Evolutionary conservation across 805 yeast genomes (phyloP), one percentile per base, ranked within the genome.

Genomic region (Cephaloascus albidus): DNA sequence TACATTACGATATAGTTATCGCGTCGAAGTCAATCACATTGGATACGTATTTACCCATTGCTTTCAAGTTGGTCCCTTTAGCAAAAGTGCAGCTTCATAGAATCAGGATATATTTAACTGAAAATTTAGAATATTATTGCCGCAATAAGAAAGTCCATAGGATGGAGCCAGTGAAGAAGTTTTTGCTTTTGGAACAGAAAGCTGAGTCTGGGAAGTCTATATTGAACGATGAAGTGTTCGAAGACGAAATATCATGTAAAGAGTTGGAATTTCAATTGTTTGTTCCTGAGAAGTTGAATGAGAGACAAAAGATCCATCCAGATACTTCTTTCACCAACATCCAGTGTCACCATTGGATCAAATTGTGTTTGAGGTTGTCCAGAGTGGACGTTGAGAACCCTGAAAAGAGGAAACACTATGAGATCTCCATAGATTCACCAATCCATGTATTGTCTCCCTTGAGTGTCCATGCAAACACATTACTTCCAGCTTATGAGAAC

Each of bases 261-360:
- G 95, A 88, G 55, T 74, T 86, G 45, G 95, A 87, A 51, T 85
- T 86, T 54, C 87, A 85, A 58, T 76, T 88, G n/a, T 83, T 72
- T 46, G 81, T 93, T 18, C 97, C 97, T 2, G 77, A 78, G 44
- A 63, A 64, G 38, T 65, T 86, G 42, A 72, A 72, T 38, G 74
- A 72, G 18, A 72, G 72, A 36, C 71, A 68, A 39, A 68, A 64
- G 42, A 59, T 83, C 20, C 96, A 87, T 51, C 96, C 97, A 1
- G 95, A 93, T 58, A 85, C 96, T 0, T 76, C 85, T 3, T 81
- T 72, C 48, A 76, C 73, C 18, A 79, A 78, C 49, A 87, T 93
- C 45, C 89, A 87, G 60, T 73, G 93, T 4, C 90, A 85, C 51
- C 99, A 93, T 61, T 93, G 98, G 97, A 79, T 93, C 51, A 93